A percentile compares a stretch with the other conserved stretches of the same genome.
phyloP scores from a whole-genome alignment of 2,329 filamentous ascomycete genomes.

The Alternaria longipes region DNA sequence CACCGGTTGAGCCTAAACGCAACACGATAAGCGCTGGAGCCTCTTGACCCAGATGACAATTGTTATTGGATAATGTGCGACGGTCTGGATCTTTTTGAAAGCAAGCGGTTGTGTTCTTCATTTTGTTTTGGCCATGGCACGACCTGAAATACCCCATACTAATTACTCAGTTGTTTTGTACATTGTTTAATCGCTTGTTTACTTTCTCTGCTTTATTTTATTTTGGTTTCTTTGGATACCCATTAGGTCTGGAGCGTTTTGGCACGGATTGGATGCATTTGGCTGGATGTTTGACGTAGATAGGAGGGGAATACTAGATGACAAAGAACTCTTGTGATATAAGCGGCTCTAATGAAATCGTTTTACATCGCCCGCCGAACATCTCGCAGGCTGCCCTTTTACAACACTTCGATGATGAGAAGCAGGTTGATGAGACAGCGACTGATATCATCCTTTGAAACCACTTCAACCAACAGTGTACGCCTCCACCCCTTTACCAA shows the following conservation, averaged over 20 bases:
- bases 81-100: not conserved
- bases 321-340: not conserved
- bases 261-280: not conserved
- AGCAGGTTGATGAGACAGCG: not conserved
- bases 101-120: not conserved
- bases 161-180: not conserved
- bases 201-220: not conserved
- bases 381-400: not conserved
- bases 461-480: conserved; percentile 29
- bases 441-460: not conserved
- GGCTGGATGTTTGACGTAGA: conserved; percentile 3
- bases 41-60: not conserved
- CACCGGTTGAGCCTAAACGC: conserved; percentile 2
- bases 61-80: conserved; percentile 5
- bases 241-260: conserved; percentile 4
- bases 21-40: not conserved
- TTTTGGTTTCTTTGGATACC: conserved; percentile 3
- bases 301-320: not conserved
- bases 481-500: conserved; percentile 67
- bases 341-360: not conserved
- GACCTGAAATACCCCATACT: conserved; percentile 4
- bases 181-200: not conserved
- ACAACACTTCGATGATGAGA: not conserved
- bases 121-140: not conserved
- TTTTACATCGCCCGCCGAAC: not conserved